These are phyloP conservation scores for Carpinus viminea DNA, from an alignment of 306 rosid species.

Conservation along the genomic window DNA sequence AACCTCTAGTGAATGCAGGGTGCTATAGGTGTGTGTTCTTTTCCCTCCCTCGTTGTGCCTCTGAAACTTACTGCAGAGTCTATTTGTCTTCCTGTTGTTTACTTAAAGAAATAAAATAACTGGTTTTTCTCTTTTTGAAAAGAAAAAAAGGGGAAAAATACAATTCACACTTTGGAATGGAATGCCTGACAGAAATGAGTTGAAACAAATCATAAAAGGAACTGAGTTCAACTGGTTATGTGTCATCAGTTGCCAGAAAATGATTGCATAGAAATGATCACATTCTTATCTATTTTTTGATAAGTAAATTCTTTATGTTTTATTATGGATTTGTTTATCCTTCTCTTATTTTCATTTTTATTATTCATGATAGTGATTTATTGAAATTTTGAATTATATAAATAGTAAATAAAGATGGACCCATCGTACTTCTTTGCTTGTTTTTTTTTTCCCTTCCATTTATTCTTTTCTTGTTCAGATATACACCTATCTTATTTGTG, in stretches of 20 bases:
- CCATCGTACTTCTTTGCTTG: neutral
- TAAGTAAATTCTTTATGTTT: no score
- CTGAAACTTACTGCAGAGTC: neutral
- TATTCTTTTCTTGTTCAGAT: neutral
- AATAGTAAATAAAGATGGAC: neutral
- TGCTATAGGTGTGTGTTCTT: neutral
- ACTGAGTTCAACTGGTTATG: neutral
- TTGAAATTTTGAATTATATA: neutral
- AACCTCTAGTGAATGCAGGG: neutral
- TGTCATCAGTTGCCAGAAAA: neutral
- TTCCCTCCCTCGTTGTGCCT: neutral
- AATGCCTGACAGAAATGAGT: neutral
- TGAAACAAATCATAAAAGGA: neutral
- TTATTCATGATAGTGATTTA: neutral
- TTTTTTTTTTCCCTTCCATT: neutral
- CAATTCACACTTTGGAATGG: neutral
- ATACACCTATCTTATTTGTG: neutral
- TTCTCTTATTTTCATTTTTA: constrained; percentile 1
- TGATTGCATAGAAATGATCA: neutral
- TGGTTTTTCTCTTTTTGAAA: neutral
- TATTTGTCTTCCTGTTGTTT: neutral
- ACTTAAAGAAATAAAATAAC: neutral
- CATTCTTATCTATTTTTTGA: neutral
- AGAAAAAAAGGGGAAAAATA: neutral
- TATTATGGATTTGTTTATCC: neutral